These are phyloP conservation scores for Plectosphaerella sp. DNA, from an alignment of 2,329 filamentous ascomycete species.

Conservation along the genomic window DNA sequence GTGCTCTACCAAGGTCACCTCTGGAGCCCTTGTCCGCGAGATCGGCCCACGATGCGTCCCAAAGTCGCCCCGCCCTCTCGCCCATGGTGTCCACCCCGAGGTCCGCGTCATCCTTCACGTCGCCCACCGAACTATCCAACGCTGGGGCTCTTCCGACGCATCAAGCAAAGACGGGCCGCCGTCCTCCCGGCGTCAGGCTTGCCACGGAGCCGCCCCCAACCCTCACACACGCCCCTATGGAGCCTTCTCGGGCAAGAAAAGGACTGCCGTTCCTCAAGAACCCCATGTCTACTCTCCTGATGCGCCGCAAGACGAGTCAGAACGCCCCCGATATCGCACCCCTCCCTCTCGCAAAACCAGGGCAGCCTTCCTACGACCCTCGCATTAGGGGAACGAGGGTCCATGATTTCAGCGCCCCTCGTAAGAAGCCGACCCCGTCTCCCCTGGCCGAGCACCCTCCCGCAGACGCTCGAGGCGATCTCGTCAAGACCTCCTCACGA, in stretches of 20 bases:
- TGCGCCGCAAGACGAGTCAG: constrained; percentile 52
- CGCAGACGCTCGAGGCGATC: background rate
- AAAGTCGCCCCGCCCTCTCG: background rate
- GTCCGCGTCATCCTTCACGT: constrained; percentile 38
- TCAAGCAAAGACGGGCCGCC: constrained; percentile 26
- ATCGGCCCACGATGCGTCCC: background rate
- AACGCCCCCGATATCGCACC: constrained; percentile 37
- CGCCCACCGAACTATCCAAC: constrained; percentile 42
- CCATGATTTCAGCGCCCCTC: constrained; percentile 62
- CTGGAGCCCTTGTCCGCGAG: too few relatives aligned
- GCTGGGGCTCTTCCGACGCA: background rate
- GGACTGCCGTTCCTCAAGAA: constrained; percentile 55
- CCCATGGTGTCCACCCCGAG: constrained; percentile 16
- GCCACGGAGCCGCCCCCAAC: constrained; percentile 25
- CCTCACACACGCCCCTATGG: constrained; percentile 19
- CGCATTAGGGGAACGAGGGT: constrained; percentile 60
- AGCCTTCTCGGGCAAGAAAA: constrained; percentile 45
- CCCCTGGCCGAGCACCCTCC: background rate
- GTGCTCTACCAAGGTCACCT: too few relatives aligned
- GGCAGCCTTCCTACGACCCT: constrained; percentile 53
- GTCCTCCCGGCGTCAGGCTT: constrained; percentile 36
- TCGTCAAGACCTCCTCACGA: constrained; percentile 14
- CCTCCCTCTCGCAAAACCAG: constrained; percentile 31
- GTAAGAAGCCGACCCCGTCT: constrained; percentile 20
- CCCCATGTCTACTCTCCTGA: constrained; percentile 53